Base-by-base conservation (phyloP, 2,329 filamentous ascomycete genomes). In the Acephala macrosclerotiorum region DNA sequence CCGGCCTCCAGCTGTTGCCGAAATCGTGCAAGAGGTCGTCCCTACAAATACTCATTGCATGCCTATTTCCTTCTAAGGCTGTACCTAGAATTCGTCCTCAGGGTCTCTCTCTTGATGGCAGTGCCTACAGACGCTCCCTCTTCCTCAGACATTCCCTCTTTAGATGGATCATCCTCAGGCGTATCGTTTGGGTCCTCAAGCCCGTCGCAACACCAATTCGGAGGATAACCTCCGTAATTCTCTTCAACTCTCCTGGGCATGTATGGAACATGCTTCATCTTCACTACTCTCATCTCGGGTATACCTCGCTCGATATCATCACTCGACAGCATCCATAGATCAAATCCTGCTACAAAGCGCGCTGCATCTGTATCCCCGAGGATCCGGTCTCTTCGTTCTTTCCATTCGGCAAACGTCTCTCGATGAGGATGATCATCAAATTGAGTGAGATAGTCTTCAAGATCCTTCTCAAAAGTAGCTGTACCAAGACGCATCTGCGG, bases 371-470 rank as follows among this genome's bases (percentile, higher is more conserved):
- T 18, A n/a, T 59, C 35, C 18, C 57, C 57, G 29, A 59, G 36
- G 5, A 45, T 29, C 18, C 25, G 14, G 38, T 42, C 42, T 16
- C 55, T 20, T 18, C 40, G n/a, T 22, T 45, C 57, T n/a, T 47
- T 59, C 57, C 57, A 59, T 22, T 45, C 57, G 29, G 49, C 25
- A 33, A 53, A 53, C 18, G 49, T 33, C 49, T 29, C 49, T 29
- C 26, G 49, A 14, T 29, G 49, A 29, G 49, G 25, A 9, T 29
- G 1, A n/a, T 45, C 25, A 59, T 59, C 57, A 26, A 3, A 16
- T 16, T 25, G 36, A 8, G 29, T 9, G 33, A 59, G 40, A 14
- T 12, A 26, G 35, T 47, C 22, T n/a, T 45, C 36, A 20, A 33
- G 3, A 1, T 53, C 49, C 7, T 26, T 53, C 25, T 12, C 26